phyloP scores from a whole-genome alignment of 139 green algal genomes.

The Picochlorum sp. region DNA sequence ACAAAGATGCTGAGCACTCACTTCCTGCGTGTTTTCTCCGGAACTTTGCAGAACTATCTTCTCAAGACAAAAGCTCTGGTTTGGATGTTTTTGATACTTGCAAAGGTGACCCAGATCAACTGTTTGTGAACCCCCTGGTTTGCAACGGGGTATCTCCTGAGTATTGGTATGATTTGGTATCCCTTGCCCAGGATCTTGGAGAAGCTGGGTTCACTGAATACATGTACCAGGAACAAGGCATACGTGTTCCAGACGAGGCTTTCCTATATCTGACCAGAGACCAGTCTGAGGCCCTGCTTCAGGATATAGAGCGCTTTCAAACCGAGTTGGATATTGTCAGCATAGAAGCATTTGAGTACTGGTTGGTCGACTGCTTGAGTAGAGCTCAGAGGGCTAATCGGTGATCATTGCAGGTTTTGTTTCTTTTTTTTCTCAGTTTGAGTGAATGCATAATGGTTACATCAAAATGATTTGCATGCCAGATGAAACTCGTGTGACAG shows the following conservation, averaged over 20 bases:
- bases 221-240: background rate
- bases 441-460: background rate
- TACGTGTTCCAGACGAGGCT: background rate
- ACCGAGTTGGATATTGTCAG: conserved; percentile 6
- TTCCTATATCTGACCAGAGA: conserved; percentile 18
- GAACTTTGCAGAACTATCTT: too few relatives aligned
- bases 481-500: conserved; percentile 3
- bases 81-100: conserved; percentile 31
- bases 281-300: conserved; percentile 8
- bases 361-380: conserved; percentile 21
- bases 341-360: conserved; percentile 17
- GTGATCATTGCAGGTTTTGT: conserved; percentile 3
- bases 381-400: conserved; percentile 19
- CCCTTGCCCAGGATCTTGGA: background rate
- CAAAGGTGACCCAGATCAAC: conserved; percentile 18
- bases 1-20: too few relatives aligned
- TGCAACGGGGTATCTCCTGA: conserved; percentile 34
- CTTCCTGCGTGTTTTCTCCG: too few relatives aligned
- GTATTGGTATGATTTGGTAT: conserved; percentile 35
- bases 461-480: conserved; percentile 15
- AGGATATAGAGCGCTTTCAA: conserved; percentile 15
- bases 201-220: background rate
- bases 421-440: background rate
- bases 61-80: too few relatives aligned
- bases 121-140: conserved; percentile 52